Conservation (phyloP, 805 yeast genomes). For the Candida gorgasii region DNA sequence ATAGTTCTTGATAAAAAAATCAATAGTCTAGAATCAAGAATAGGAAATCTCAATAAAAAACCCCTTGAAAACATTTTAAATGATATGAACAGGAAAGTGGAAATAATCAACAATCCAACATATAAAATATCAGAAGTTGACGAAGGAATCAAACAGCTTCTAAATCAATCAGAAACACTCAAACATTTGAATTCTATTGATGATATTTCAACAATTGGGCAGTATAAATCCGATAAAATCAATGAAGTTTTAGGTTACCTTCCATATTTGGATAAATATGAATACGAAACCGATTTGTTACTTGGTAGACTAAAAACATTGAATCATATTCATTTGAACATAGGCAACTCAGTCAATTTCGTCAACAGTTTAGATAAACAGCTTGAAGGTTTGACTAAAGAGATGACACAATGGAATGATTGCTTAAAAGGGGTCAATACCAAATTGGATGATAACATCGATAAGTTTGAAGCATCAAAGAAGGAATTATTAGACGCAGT, state of each 20-base stretch:
- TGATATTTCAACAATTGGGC: background rate
- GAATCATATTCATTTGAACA: slow-evolving; percentile 32
- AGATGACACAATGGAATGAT: slow-evolving; percentile 32
- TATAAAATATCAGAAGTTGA: slow-evolving; percentile 26
- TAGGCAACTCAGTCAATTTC: slow-evolving; percentile 28
- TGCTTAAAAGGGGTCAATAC: slow-evolving; percentile 22
- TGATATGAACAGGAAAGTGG: slow-evolving; percentile 34
- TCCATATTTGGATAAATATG: slow-evolving; percentile 25
- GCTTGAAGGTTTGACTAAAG: slow-evolving; percentile 25
- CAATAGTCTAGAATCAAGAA: slow-evolving; percentile 8
- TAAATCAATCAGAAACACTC: slow-evolving; percentile 27
- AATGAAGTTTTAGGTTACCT: slow-evolving; percentile 26
- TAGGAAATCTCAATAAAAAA: slow-evolving; percentile 8
- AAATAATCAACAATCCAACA: slow-evolving; percentile 37
- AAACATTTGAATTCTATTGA: slow-evolving; percentile 2
- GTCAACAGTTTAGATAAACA: slow-evolving; percentile 28
- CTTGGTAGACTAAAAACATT: slow-evolving; percentile 31
- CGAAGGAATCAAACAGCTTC: slow-evolving; percentile 23
- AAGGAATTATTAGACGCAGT: slow-evolving; percentile 15
- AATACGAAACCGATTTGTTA: slow-evolving; percentile 25
- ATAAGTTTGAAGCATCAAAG: slow-evolving; percentile 21
- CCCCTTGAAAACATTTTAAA: slow-evolving; percentile 28
- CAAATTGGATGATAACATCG: slow-evolving; percentile 25
- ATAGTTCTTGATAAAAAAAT: slow-evolving; percentile 13
- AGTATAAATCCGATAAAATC: slow-evolving; percentile 19